Conservation (phyloP, 2,329 filamentous ascomycete genomes). For the Ophiostoma pallidulum region DNA sequence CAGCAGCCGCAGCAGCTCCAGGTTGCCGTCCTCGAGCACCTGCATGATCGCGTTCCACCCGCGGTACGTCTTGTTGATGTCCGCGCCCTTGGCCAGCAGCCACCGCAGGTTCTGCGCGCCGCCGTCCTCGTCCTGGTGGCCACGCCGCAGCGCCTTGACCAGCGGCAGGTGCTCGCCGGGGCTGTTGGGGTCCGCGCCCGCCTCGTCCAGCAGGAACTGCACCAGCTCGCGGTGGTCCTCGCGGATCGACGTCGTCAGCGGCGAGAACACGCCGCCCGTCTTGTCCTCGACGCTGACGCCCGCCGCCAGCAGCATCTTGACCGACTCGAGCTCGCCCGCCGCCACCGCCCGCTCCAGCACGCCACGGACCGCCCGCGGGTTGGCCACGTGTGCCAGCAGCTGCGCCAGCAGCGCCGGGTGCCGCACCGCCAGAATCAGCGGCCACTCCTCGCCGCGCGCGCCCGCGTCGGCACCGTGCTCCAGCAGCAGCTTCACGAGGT, state of each 20-base stretch:
- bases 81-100: conserved; percentile 52
- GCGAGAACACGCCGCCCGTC: conserved; percentile 62
- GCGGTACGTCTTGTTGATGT: conserved; percentile 58
- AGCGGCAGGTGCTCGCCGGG: conserved; percentile 63
- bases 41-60: conserved; percentile 59
- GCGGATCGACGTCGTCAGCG: conserved; percentile 20
- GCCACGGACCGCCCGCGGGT: conserved; percentile 36
- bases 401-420: conserved; percentile 51
- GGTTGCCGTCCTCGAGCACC: conserved; percentile 54
- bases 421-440: conserved; percentile 57
- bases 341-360: conserved; percentile 23
- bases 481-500: conserved; percentile 34
- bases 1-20: conserved; percentile 42
- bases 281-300: conserved; percentile 62
- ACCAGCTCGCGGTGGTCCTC: conserved; percentile 40
- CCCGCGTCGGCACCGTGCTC: conserved; percentile 26
- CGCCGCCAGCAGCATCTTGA: conserved; percentile 54
- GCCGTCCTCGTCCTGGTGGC: conserved; percentile 44
- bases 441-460: conserved; percentile 39
- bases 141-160: conserved; percentile 57
- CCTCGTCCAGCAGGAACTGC: conserved; percentile 33
- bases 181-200: conserved; percentile 18
- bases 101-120: conserved; percentile 44
- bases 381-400: conserved; percentile 35
- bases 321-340: conserved; percentile 55